These are phyloP conservation scores for Kluyveromyces nonfermentans DNA, from an alignment of 805 yeast genomes.

Conservation along the genomic window DNA sequence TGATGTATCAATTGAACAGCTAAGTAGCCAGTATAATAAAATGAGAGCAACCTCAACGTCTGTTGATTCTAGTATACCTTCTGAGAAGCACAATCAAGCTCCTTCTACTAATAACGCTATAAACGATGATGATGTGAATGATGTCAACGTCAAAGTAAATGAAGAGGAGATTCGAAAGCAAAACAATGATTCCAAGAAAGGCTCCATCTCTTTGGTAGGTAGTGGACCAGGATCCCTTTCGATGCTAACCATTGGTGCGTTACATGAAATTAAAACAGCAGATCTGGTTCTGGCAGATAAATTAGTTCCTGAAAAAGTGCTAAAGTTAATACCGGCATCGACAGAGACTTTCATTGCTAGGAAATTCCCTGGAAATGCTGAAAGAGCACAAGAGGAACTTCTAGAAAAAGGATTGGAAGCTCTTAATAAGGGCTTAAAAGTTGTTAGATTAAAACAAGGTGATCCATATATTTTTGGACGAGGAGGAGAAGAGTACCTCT, in stretches of 20 bases:
- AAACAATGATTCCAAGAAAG: conserved; percentile 23
- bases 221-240: conserved; percentile 89
- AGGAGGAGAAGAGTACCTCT: conserved; percentile 85
- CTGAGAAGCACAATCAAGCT: not conserved
- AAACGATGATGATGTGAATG: not conserved
- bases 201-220: conserved; percentile 76
- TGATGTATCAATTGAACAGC: conserved; percentile 41
- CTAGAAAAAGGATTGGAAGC: conserved; percentile 62
- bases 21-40: conserved; percentile 9
- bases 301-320: conserved; percentile 79
- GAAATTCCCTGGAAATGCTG: conserved; percentile 96
- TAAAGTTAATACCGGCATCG: conserved; percentile 67
- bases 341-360: conserved; percentile 79
- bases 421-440: conserved; percentile 56
- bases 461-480: conserved; percentile 95
- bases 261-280: conserved; percentile 70
- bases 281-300: conserved; percentile 85
- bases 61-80: not conserved
- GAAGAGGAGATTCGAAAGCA: not conserved
- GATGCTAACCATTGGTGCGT: conserved; percentile 75
- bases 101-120: not conserved
- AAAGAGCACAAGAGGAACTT: conserved; percentile 81
- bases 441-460: conserved; percentile 89
- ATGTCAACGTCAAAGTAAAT: not conserved
- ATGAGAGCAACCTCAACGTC: not conserved